phyloP scores from a whole-genome alignment of 345 rosid species.

The Erysimum cheiranthoides region DNA sequence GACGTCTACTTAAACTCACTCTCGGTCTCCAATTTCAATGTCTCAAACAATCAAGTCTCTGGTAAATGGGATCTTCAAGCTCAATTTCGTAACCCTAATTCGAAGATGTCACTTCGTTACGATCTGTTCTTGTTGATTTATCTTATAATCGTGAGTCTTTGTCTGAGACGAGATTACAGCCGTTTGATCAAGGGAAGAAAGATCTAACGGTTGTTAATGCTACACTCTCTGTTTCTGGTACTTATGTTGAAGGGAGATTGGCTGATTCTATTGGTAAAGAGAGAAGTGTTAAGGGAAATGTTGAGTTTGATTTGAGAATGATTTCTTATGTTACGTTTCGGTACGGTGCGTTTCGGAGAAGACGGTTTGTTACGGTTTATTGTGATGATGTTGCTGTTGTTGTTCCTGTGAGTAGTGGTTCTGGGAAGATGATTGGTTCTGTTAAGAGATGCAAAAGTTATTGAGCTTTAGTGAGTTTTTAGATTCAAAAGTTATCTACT shows the following conservation, averaged over 20 bases:
- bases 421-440: conserved; percentile 67
- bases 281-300: conserved; percentile 40
- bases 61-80: conserved; percentile 64
- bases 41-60: conserved; percentile 48
- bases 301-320: conserved; percentile 58
- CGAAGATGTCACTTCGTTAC: conserved; percentile 64
- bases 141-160: conserved; percentile 42
- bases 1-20: conserved; percentile 57
- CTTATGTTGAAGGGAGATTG: conserved; percentile 49
- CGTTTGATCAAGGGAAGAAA: conserved; percentile 64
- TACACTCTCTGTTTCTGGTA: conserved; percentile 47
- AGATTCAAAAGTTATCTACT: too few species aligned
- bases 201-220: conserved; percentile 49
- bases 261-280: conserved; percentile 51
- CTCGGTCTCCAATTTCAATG: conserved; percentile 64
- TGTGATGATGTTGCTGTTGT: conserved; percentile 55
- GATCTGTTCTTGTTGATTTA: conserved; percentile 36
- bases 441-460: conserved; percentile 49
- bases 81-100: conserved; percentile 72
- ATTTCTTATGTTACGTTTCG: conserved; percentile 52
- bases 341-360: conserved; percentile 59
- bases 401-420: conserved; percentile 46
- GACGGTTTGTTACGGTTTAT: conserved; percentile 51
- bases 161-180: conserved; percentile 56
- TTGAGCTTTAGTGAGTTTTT: conserved; percentile 18